Evolutionary conservation across 495 filamentous ascomycete species (phyloP).

Genomic region (Corynascus novoguineensis): DNA sequence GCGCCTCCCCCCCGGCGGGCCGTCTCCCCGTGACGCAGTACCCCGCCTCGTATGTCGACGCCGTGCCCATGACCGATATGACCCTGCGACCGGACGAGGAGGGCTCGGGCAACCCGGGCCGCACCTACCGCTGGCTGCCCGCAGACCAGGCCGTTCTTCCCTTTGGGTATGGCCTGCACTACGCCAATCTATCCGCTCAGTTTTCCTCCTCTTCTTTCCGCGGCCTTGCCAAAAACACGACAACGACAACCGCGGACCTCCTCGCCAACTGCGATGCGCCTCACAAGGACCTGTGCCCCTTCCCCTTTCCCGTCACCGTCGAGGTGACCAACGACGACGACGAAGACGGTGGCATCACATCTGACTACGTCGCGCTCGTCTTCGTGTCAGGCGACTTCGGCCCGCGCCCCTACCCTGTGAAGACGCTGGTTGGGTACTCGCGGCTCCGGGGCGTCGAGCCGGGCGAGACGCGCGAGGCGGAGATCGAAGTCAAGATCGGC

Average conservation of each 20-base stretch:
- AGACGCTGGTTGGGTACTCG: conserved; percentile 55
- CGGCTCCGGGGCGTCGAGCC: conserved; percentile 38
- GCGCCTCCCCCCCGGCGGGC: conserved; percentile 48
- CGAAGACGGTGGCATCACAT: conserved; percentile 32
- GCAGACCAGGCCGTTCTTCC: conserved; percentile 26
- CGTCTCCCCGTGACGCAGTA: conserved; percentile 57
- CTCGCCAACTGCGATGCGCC: conserved; percentile 18
- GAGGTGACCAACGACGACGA: conserved; percentile 38
- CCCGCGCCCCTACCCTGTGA: conserved; percentile 54
- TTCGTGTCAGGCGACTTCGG: conserved; percentile 50
- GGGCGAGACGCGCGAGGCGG: conserved; percentile 34
- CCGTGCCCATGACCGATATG: conserved; percentile 40
- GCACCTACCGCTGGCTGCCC: conserved; percentile 44
- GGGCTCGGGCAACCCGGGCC: conserved; percentile 27
- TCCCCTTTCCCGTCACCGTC: conserved; percentile 36
- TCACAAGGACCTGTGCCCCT: conserved; percentile 25
- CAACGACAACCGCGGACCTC: conserved; percentile 20
- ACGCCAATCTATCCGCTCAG: too few relatives aligned
- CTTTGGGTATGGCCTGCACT: conserved; percentile 49
- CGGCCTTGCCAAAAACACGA: too few relatives aligned
- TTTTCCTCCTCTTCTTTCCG: conserved; percentile 46
- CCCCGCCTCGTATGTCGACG: conserved; percentile 34
- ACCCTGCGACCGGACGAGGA: conserved; percentile 31
- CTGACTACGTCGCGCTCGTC: conserved; percentile 54
- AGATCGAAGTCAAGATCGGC: conserved; percentile 50